Percentiles rank a stretch among this genome's conserved stretches.
phyloP scores from a whole-genome alignment of 768 basidiomycete genomes.

The Phylloporus sp. region DNA sequence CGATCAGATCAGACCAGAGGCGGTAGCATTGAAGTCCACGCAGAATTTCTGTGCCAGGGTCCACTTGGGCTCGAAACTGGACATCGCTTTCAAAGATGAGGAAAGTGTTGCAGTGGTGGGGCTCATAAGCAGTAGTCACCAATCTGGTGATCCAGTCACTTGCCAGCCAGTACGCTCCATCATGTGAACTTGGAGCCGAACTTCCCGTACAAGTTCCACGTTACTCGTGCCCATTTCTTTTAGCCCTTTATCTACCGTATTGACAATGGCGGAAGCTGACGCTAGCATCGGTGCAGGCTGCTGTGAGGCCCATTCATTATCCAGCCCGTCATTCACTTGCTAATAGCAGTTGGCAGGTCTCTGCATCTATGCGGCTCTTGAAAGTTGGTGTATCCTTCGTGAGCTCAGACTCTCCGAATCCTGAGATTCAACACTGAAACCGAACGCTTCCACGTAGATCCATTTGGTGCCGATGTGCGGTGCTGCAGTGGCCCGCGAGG shows the following conservation, averaged over 20 bases:
- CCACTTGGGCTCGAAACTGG: constrained; percentile 22
- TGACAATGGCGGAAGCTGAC: constrained; percentile 17
- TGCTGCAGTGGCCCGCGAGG: constrained; percentile 28
- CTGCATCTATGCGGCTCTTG: constrained; percentile 10
- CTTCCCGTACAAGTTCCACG: background rate
- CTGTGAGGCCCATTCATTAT: constrained; percentile 15
- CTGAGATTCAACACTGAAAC: background rate
- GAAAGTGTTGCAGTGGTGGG: background rate
- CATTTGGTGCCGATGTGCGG: constrained; percentile 17
- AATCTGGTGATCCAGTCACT: too few relatives aligned
- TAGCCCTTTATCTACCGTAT: background rate
- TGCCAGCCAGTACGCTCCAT: too few relatives aligned
- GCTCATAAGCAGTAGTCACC: too few relatives aligned
- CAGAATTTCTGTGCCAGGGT: constrained; percentile 30
- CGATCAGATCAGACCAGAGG: constrained; percentile 21
- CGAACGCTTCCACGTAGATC: constrained; percentile 9
- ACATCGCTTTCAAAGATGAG: constrained; percentile 9
- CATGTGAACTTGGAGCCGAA: too few relatives aligned
- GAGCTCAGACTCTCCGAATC: constrained; percentile 1
- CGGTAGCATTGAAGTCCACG: constrained; percentile 19
- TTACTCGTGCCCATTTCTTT: background rate
- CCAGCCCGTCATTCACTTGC: background rate
- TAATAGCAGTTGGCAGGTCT: constrained; percentile 12
- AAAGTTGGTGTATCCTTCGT: constrained; percentile 26
- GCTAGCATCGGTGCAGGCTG: constrained; percentile 6